Evolutionary conservation across 2,329 filamentous ascomycete species (phyloP).

Genomic region (Calonectria hawksworthii): DNA sequence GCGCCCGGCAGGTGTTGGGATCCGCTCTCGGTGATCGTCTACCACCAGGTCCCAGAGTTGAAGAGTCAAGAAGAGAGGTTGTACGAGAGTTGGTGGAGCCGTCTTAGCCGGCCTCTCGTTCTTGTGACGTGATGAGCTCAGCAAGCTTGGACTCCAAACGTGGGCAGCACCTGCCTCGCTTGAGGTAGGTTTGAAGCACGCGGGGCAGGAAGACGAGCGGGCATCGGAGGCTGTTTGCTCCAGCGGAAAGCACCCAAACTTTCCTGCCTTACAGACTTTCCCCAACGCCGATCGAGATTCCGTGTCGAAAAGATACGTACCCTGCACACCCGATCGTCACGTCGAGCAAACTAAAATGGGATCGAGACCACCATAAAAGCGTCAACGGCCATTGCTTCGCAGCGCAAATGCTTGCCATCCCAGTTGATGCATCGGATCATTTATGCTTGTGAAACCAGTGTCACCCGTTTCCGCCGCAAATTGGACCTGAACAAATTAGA

Average conservation of each 20-base stretch:
- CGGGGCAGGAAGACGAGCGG: conserved; percentile 26
- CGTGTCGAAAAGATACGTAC: conserved; percentile 4
- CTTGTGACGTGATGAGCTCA: conserved; percentile 44
- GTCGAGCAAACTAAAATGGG: neutral
- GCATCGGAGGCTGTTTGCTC: conserved; percentile 19
- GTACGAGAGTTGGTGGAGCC: conserved; percentile 36
- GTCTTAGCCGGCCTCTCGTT: conserved; percentile 27
- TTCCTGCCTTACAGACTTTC: conserved; percentile 5
- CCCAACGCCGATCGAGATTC: conserved; percentile 20
- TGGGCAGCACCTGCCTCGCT: conserved; percentile 13
- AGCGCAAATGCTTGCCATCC: neutral
- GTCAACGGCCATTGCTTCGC: neutral
- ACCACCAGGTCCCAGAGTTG: conserved; percentile 25
- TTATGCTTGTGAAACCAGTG: neutral
- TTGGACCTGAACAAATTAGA: neutral
- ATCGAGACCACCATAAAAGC: neutral
- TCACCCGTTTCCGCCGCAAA: neutral
- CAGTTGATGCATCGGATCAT: neutral
- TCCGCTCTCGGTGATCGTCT: conserved; percentile 28
- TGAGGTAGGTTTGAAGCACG: conserved; percentile 14
- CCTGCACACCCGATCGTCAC: neutral
- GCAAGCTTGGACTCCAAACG: conserved; percentile 33
- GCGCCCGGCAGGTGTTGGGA: conserved; percentile 15
- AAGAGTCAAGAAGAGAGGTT: conserved; percentile 27
- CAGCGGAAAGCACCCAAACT: conserved; percentile 12